Evolutionary conservation across 2,329 filamentous ascomycete species (phyloP).

Genomic region (Hortaea sp.): DNA sequence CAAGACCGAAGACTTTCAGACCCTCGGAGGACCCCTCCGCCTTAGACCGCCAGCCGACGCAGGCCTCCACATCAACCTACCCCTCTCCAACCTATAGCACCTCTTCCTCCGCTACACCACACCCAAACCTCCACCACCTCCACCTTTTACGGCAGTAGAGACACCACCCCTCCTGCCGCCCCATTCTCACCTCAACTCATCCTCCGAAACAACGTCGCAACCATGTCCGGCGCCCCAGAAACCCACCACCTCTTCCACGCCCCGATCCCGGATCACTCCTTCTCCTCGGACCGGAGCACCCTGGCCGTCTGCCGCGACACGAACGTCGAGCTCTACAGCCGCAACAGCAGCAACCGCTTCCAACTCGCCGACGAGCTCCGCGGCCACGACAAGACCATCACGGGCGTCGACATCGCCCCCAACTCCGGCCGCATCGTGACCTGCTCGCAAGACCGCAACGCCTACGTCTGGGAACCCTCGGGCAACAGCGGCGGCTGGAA

Average conservation of each 20-base stretch:
- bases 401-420: slow-evolving; percentile 89
- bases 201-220: slow-evolving; percentile 12
- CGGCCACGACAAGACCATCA: slow-evolving; percentile 94
- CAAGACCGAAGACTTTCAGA: too few species aligned
- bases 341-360: slow-evolving; percentile 25
- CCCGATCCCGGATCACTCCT: slow-evolving; percentile 95
- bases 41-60: too few species aligned
- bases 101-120: background rate
- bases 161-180: slow-evolving; percentile 66
- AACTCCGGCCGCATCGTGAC: slow-evolving; percentile 88
- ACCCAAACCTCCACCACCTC: background rate
- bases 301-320: slow-evolving; percentile 88
- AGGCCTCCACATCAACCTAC: background rate
- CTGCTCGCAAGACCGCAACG: slow-evolving; percentile 96
- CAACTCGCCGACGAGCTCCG: slow-evolving; percentile 78
- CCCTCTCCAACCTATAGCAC: too few species aligned
- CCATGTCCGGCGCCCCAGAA: slow-evolving; percentile 69
- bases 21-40: too few species aligned
- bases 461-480: slow-evolving; percentile 88
- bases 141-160: slow-evolving; percentile 71
- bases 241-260: slow-evolving; percentile 95
- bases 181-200: background rate
- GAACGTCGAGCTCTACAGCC: slow-evolving; percentile 77
- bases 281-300: slow-evolving; percentile 81
- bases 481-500: slow-evolving; percentile 67